Percentiles rank a stretch among this genome's conserved stretches.
Evolutionary conservation across 768 basidiomycete genomes (phyloP).

Genomic region (Podaxis rugospora): DNA sequence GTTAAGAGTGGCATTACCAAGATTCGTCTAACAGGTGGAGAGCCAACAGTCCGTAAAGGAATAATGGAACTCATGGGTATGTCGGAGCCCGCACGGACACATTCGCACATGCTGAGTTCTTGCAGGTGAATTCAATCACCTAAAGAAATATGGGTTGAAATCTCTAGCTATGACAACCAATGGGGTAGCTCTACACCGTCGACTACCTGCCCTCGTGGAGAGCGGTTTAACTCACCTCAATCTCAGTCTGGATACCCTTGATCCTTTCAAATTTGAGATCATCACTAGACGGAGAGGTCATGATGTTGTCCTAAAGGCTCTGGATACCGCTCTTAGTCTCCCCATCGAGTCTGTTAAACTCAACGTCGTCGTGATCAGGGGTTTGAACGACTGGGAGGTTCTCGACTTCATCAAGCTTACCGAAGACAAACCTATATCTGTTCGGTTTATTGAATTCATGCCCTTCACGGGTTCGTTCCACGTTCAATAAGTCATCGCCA

Average conservation of each 20-base stretch:
- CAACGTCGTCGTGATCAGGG: constrained; percentile 81
- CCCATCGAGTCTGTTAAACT: constrained; percentile 64
- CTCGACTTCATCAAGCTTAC: constrained; percentile 78
- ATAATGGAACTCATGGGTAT: constrained; percentile 65
- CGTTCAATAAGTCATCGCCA: background rate
- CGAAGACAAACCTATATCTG: constrained; percentile 53
- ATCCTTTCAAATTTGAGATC: constrained; percentile 83
- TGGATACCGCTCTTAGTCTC: constrained; percentile 57
- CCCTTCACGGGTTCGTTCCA: constrained; percentile 70
- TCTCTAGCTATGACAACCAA: constrained; percentile 88
- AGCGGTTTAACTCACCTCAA: constrained; percentile 79
- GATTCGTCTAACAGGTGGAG: constrained; percentile 85
- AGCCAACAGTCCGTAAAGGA: constrained; percentile 80
- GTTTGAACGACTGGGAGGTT: constrained; percentile 78
- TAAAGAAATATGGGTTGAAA: constrained; percentile 58
- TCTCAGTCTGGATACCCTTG: constrained; percentile 78
- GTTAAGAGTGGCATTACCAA: constrained; percentile 82
- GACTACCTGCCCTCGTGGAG: constrained; percentile 59
- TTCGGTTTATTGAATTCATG: constrained; percentile 94
- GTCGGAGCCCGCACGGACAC: constrained; percentile 13
- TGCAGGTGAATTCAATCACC: constrained; percentile 54
- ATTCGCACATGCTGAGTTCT: background rate
- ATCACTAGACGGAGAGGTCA: constrained; percentile 81
- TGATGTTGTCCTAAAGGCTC: constrained; percentile 64
- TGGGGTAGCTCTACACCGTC: constrained; percentile 71